phyloP scores from a whole-genome alignment of 371 early-diverging fungal genomes.

The Thermomucor indicae-seudaticae region DNA sequence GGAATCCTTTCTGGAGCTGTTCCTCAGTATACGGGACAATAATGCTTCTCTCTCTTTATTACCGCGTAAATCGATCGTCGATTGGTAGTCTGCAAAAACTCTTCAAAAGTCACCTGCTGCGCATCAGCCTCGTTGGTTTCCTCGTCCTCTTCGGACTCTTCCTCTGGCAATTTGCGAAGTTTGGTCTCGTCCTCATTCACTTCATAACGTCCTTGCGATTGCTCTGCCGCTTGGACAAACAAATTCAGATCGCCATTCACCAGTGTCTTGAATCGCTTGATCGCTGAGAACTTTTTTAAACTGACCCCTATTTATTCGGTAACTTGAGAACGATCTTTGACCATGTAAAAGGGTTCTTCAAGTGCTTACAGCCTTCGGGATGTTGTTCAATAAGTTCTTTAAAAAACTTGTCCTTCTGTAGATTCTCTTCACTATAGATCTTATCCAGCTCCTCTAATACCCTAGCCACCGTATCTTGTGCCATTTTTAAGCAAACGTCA shows the following conservation, averaged over 20 bases:
- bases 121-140: conserved; percentile 3
- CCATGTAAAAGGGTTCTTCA: not conserved
- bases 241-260: conserved; percentile 26
- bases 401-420: conserved; percentile 40
- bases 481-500: too few relatives aligned
- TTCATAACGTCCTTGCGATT: conserved; percentile 22
- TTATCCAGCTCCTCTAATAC: conserved; percentile 23
- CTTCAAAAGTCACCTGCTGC: conserved; percentile 1
- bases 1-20: conserved; percentile 32
- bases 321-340: not conserved
- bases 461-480: not conserved
- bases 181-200: conserved; percentile 39
- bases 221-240: conserved; percentile 23
- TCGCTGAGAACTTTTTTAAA: conserved; percentile 29
- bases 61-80: conserved; percentile 41
- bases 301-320: conserved; percentile 31
- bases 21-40: not conserved
- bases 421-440: conserved; percentile 33
- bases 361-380: conserved; percentile 37
- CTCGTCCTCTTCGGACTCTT: conserved; percentile 8
- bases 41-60: conserved; percentile 4
- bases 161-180: conserved; percentile 15
- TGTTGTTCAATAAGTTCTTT: conserved; percentile 35
- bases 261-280: conserved; percentile 41
- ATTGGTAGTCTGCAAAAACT: conserved; percentile 17